phyloP scores from a whole-genome alignment of 768 basidiomycete genomes.

The Kwoniella sp. region DNA sequence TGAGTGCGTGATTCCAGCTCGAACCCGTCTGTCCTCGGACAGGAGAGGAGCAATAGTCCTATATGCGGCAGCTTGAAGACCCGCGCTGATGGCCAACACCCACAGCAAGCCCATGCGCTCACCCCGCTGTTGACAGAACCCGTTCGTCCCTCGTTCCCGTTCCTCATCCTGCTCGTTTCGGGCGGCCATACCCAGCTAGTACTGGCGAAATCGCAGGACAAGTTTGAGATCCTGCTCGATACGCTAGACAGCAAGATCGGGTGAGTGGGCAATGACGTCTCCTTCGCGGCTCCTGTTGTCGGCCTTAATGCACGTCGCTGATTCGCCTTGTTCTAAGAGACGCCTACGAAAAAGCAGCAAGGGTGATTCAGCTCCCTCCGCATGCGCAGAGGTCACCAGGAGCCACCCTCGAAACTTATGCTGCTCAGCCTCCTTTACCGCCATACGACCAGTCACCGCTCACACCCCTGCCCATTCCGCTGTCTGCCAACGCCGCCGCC shows the following conservation, averaged over 20 bases:
- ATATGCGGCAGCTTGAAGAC: too few species aligned
- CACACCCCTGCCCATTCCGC: slow-evolving; percentile 22
- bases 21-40: not conserved
- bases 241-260: slow-evolving; percentile 74
- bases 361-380: slow-evolving; percentile 60
- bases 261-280: too few species aligned
- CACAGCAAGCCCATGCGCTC: slow-evolving; percentile 85
- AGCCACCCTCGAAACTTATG: slow-evolving; percentile 26
- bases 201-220: slow-evolving; percentile 59
- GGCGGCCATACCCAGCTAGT: slow-evolving; percentile 93
- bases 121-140: slow-evolving; percentile 66
- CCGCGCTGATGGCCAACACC: too few species aligned
- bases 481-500: slow-evolving; percentile 6
- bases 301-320: too few species aligned
- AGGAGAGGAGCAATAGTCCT: too few species aligned
- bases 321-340: slow-evolving; percentile 51
- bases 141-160: slow-evolving; percentile 65
- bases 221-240: slow-evolving; percentile 68
- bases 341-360: slow-evolving; percentile 76
- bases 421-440: slow-evolving; percentile 18
- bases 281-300: too few species aligned
- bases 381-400: slow-evolving; percentile 17
- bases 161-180: slow-evolving; percentile 79
- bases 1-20: slow-evolving; percentile 50
- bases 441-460: slow-evolving; percentile 19